Percentiles rank a stretch among this genome's conserved stretches.
phyloP scores from a whole-genome alignment of 345 rosid genomes.

The Ceriops tagal region DNA sequence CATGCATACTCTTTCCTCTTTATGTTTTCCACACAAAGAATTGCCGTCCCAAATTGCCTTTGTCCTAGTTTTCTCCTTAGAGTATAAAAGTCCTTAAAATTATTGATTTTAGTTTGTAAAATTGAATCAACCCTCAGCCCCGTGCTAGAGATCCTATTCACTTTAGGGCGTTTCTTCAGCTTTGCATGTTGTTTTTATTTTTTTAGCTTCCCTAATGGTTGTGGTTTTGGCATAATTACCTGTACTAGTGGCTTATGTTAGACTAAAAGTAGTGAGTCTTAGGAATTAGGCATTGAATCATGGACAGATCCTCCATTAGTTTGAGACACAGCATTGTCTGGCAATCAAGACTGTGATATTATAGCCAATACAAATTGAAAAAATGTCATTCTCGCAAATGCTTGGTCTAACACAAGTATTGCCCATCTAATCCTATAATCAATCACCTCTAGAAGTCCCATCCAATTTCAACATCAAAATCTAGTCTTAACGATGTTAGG shows the following conservation, averaged over 20 bases:
- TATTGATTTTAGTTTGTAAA: constrained; percentile 20
- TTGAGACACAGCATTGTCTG: constrained; percentile 20
- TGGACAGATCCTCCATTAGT: constrained; percentile 31
- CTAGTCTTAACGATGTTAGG: background rate
- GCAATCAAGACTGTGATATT: constrained; percentile 20
- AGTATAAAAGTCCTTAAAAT: constrained; percentile 21
- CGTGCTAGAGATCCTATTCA: constrained; percentile 21
- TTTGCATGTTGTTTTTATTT: constrained; percentile 8
- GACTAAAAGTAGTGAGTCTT: constrained; percentile 51
- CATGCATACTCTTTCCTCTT: constrained; percentile 6
- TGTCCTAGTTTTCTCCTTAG: constrained; percentile 32
- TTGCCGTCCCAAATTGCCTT: constrained; percentile 24
- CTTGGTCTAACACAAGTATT: constrained; percentile 29
- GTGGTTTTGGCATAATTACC: constrained; percentile 39
- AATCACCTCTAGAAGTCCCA: constrained; percentile 15
- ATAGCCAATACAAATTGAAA: constrained; percentile 26
- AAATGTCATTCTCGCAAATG: constrained; percentile 22
- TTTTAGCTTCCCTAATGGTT: constrained; percentile 26
- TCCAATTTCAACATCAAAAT: too few relatives aligned
- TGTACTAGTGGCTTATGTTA: constrained; percentile 68
- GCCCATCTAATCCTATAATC: constrained; percentile 19
- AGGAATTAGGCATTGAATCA: constrained; percentile 34
- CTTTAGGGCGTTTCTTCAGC: constrained; percentile 16
- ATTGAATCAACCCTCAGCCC: constrained; percentile 23
- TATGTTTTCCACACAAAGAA: constrained; percentile 21